These are phyloP conservation scores for Phytopythium oedochilum DNA, from an alignment of 352 stramenopile genomes.

Conservation along the genomic window DNA sequence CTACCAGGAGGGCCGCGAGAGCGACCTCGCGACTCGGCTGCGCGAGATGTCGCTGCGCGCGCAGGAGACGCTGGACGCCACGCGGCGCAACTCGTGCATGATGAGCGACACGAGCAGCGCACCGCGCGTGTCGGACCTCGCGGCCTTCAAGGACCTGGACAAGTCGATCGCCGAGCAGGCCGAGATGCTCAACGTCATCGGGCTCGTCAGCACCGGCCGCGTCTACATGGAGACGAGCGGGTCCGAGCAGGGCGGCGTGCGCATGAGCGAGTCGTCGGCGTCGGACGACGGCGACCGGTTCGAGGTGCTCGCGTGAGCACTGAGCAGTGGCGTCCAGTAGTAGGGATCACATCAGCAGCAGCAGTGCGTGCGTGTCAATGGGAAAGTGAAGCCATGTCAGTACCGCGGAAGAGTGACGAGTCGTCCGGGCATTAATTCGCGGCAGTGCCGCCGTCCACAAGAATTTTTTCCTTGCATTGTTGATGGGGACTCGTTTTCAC, in stretches of 20 bases:
- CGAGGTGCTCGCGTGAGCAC: conserved; percentile 44
- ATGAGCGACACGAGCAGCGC: conserved; percentile 75
- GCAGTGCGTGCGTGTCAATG: too few species aligned
- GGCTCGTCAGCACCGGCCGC: conserved; percentile 64
- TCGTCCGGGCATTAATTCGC: background rate
- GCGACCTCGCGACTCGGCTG: conserved; percentile 49
- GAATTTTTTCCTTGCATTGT: background rate
- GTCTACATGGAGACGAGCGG: conserved; percentile 66
- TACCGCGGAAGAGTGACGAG: background rate
- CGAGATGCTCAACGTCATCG: conserved; percentile 72
- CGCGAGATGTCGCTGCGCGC: conserved; percentile 60
- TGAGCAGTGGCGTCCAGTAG: too few species aligned
- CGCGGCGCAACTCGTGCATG: conserved; percentile 65
- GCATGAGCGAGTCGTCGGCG: conserved; percentile 53
- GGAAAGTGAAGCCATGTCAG: too few species aligned
- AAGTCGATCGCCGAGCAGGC: conserved; percentile 72
- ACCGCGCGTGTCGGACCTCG: conserved; percentile 54
- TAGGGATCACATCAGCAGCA: too few species aligned
- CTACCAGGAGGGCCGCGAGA: conserved; percentile 34
- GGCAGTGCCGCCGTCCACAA: background rate
- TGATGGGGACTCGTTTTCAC: background rate
- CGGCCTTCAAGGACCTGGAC: conserved; percentile 61
- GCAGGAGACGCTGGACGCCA: conserved; percentile 60
- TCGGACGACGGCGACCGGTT: conserved; percentile 56
- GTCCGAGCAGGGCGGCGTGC: conserved; percentile 42